Evolutionary conservation across 208 protist genomes (phyloP).

Genomic region (Leishmania guyanensis): DNA sequence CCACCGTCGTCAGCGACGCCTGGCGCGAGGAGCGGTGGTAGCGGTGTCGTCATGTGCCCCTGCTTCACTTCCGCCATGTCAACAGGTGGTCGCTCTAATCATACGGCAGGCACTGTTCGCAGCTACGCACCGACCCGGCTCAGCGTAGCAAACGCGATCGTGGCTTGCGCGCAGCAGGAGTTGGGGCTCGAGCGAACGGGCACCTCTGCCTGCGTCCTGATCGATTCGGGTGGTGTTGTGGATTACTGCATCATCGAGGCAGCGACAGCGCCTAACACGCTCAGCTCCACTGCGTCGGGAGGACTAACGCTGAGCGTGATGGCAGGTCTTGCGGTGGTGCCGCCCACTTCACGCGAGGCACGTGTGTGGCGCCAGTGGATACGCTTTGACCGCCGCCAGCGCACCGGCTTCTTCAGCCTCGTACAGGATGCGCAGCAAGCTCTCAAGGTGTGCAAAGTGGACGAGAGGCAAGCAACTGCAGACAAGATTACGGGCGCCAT

Average conservation of each 20-base stretch:
- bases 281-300: neutral
- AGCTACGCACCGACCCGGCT: slow-evolving; percentile 26
- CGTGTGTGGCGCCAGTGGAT: slow-evolving; percentile 54
- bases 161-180: slow-evolving; percentile 53
- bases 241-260: slow-evolving; percentile 63
- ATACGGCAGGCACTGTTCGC: neutral
- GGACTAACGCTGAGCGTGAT: slow-evolving; percentile 50
- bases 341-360: slow-evolving; percentile 33
- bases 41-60: slow-evolving; percentile 34
- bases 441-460: neutral
- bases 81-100: neutral
- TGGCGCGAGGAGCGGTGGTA: neutral
- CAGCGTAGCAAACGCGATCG: slow-evolving; percentile 49
- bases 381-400: slow-evolving; percentile 53
- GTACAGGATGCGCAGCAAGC: slow-evolving; percentile 42
- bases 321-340: slow-evolving; percentile 37
- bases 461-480: neutral
- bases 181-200: slow-evolving; percentile 17
- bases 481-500: neutral
- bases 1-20: slow-evolving; percentile 3
- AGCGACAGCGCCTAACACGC: neutral
- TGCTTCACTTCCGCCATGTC: slow-evolving; percentile 23
- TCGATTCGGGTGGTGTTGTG: slow-evolving; percentile 56
- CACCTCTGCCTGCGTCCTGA: slow-evolving; percentile 42
- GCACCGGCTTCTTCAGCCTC: slow-evolving; percentile 67